Base-by-base conservation (phyloP, 768 basidiomycete genomes). In the Lactarius quietus region DNA sequence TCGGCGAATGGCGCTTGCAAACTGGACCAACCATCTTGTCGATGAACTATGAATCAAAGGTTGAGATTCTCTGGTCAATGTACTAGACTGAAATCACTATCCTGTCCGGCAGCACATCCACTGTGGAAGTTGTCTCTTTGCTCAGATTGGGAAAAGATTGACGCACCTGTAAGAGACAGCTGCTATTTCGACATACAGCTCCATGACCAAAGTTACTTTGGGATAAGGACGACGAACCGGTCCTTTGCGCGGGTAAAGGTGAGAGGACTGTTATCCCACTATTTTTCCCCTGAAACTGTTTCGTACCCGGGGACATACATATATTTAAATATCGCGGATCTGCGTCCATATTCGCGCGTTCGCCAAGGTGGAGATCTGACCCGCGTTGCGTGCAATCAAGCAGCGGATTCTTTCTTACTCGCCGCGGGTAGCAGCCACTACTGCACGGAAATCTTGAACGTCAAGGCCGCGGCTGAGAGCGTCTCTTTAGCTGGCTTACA, bases 301-400 rank as follows among this genome's bases (percentile, higher is more conserved):
- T 41, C 28, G 15, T 57, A 92, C 90, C 84, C 64, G 92, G 91
- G 3, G 89, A 92, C 69, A 87, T 93, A 15, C n/a, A n/a, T 87
- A 90, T 71, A 89, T 93, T 20, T 93, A 92, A 92, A 92, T n/a
- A 93, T 70, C 84, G 86, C 62, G 90, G 92, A 75, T 88, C 88
- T 8, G 92, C 83, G 4, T 81, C 85, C 82, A 86, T 67, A 82
- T 93, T 68, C 85, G 83, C 18, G 82, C 85, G 29, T 86, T 85
- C 70, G 78, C 77, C 14, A 80, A 29, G 82, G 84, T 26, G 78
- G 77, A 5, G 90, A 92, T 72, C 73, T 93, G 65, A 92, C 91
- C 8, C 89, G 88, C 68, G 84, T 92, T 48, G 88, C 89, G 9
- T 93, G 91, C 90, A 93, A 91, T 72, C 84, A 83, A 64, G 82